These are phyloP conservation scores for Pythium dissimile DNA, from an alignment of 352 stramenopile genomes.

Conservation along the genomic window DNA sequence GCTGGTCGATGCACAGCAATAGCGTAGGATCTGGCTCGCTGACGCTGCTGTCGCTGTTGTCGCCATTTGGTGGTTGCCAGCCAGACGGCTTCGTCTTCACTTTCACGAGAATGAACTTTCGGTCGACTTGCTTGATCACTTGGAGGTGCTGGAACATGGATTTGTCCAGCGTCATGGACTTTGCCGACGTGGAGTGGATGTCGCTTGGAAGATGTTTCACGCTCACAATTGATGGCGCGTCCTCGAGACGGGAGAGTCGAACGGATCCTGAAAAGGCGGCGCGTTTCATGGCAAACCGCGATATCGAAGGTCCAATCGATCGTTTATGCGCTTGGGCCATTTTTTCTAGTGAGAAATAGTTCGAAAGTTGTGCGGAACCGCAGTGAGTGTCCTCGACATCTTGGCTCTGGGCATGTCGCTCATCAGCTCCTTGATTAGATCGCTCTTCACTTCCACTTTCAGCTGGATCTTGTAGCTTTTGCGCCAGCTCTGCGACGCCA, in stretches of 20 bases:
- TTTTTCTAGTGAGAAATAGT: conserved; percentile 20
- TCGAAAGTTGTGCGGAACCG: conserved; percentile 10
- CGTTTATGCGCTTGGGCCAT: not conserved
- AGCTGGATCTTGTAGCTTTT: not conserved
- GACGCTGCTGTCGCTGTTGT: not conserved
- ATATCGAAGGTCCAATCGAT: not conserved
- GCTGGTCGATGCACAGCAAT: conserved; percentile 87
- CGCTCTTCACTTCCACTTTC: not conserved
- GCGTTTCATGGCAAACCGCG: conserved; percentile 5
- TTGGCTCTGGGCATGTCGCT: not conserved
- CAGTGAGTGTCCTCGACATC: no score
- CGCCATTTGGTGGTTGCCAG: conserved; percentile 3
- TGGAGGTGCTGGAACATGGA: conserved; percentile 55
- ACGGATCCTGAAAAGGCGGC: not conserved
- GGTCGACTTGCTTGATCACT: conserved; percentile 88
- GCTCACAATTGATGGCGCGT: not conserved
- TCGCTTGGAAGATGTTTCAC: conserved; percentile 6
- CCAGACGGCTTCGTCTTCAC: conserved; percentile 27
- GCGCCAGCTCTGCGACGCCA: not conserved
- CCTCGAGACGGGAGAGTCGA: not conserved
- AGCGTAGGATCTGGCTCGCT: conserved; percentile 20
- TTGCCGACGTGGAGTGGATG: not conserved
- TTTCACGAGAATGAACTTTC: conserved; percentile 88
- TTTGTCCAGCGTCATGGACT: conserved; percentile 58
- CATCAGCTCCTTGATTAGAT: not conserved